These are phyloP conservation scores for Penicillium palitans DNA, from an alignment of 2,329 filamentous ascomycete genomes.

Conservation along the genomic window DNA sequence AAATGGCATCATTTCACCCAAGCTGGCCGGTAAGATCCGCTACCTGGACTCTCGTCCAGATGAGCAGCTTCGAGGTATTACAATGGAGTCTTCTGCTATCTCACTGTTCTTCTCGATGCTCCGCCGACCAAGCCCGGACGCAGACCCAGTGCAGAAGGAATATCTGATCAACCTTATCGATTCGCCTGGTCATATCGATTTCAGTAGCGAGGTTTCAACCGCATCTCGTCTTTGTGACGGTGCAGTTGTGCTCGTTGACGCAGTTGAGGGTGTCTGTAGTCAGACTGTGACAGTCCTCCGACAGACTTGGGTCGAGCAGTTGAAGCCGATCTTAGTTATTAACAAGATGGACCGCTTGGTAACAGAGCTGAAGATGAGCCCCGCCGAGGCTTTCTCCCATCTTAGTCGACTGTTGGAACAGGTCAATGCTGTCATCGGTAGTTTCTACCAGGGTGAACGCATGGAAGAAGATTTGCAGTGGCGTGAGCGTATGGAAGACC, in stretches of 20 bases:
- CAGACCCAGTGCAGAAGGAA: slow-evolving; percentile 72
- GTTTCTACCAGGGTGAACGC: slow-evolving; percentile 94
- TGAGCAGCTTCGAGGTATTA: slow-evolving; percentile 93
- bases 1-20: slow-evolving; percentile 98
- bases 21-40: slow-evolving; percentile 94
- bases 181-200: slow-evolving; percentile 97
- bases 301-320: slow-evolving; percentile 92
- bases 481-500: slow-evolving; percentile 89
- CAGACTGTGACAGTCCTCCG: slow-evolving; percentile 96
- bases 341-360: slow-evolving; percentile 98
- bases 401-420: slow-evolving; percentile 88
- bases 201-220: slow-evolving; percentile 96
- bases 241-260: slow-evolving; percentile 90
- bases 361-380: slow-evolving; percentile 92
- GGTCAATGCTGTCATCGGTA: slow-evolving; percentile 94
- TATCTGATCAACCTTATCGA: slow-evolving; percentile 98
- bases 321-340: slow-evolving; percentile 91
- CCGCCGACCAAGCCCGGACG: slow-evolving; percentile 68
- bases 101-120: slow-evolving; percentile 94
- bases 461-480: slow-evolving; percentile 99
- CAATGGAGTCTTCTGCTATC: slow-evolving; percentile 99
- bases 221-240: slow-evolving; percentile 93
- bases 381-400: slow-evolving; percentile 84
- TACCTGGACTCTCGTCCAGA: slow-evolving; percentile 96
- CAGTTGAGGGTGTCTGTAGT: slow-evolving; percentile 96